phyloP scores from a whole-genome alignment of 2,329 filamentous ascomycete species.

The Aspergillus ochraceus region DNA sequence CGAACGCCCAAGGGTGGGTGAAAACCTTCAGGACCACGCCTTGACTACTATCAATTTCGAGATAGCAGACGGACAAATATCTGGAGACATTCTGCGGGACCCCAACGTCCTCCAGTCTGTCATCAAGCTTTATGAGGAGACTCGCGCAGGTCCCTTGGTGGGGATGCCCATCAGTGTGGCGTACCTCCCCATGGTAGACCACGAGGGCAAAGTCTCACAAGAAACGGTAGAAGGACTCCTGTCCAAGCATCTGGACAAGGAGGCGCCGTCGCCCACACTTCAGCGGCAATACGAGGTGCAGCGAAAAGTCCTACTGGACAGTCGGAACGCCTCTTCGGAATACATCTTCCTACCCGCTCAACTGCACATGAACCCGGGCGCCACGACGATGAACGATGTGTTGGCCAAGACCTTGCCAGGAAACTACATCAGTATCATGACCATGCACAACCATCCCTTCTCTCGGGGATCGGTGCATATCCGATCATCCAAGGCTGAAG shows the following conservation, averaged over 20 bases:
- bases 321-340: no score
- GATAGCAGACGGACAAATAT: neutral
- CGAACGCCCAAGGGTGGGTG: no score
- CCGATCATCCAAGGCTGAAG: constrained; percentile 24
- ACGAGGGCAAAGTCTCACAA: neutral
- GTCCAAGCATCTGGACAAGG: neutral
- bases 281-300: no score
- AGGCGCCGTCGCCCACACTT: neutral
- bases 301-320: no score
- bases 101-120: neutral
- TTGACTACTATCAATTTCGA: no score
- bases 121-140: neutral
- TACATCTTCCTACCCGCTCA: no score
- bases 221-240: neutral
- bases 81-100: neutral
- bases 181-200: neutral
- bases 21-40: no score
- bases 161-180: neutral
- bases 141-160: neutral
- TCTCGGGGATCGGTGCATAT: constrained; percentile 25
- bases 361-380: no score
- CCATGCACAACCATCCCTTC: constrained; percentile 33
- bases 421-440: constrained; percentile 23
- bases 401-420: constrained; percentile 14
- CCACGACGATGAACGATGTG: constrained; percentile 10